Conservation (phyloP, 192 early-diverging fungal species). For the Podila minutissima region DNA sequence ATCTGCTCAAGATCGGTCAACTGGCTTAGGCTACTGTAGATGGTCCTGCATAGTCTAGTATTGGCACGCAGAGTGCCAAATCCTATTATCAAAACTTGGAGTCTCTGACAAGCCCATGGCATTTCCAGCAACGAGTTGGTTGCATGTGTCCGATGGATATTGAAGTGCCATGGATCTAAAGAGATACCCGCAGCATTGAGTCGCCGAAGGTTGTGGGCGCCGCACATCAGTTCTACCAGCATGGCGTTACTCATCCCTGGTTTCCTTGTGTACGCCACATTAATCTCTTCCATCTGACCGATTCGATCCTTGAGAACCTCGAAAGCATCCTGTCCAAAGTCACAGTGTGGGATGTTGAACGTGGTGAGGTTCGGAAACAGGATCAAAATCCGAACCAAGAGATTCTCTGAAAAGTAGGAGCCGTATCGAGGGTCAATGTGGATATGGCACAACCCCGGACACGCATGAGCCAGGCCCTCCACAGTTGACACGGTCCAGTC, state of each 20-base stretch:
- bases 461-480: not conserved
- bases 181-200: conserved; percentile 6
- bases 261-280: conserved; percentile 6
- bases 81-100: conserved; percentile 5
- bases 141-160: not conserved
- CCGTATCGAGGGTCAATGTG: conserved; percentile 18
- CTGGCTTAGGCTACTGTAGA: conserved; percentile 4
- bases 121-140: not conserved
- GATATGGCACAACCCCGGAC: not conserved
- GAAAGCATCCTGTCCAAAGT: conserved; percentile 9
- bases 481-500: conserved; percentile 6
- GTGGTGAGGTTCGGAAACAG: not conserved
- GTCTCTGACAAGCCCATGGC: conserved; percentile 1
- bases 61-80: not conserved
- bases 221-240: conserved; percentile 6
- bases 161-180: conserved; percentile 3
- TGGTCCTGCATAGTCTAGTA: not conserved
- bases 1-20: conserved; percentile 1
- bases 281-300: conserved; percentile 6
- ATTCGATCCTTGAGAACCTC: conserved; percentile 5
- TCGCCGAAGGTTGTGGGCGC: not conserved
- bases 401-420: not conserved
- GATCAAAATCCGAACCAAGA: not conserved
- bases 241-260: conserved; percentile 2
- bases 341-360: conserved; percentile 6